Conservation (phyloP, 345 rosid species). For the Gossypium anomalum region DNA sequence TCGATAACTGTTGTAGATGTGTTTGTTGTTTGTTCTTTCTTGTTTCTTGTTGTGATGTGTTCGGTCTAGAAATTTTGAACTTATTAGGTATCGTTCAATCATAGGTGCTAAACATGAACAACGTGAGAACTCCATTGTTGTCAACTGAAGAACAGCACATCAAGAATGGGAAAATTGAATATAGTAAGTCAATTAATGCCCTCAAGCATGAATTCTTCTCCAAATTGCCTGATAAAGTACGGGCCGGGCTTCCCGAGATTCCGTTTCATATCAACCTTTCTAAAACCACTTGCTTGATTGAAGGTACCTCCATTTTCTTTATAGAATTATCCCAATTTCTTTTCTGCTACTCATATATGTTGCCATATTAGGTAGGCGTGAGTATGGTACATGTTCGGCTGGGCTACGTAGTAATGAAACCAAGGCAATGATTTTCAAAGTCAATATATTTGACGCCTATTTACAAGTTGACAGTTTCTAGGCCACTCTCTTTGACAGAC, state of each 20-base stretch:
- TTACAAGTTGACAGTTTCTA: no score
- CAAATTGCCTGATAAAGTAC: constrained; percentile 60
- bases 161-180: background rate
- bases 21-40: background rate
- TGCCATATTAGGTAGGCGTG: no score
- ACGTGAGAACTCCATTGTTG: constrained; percentile 9
- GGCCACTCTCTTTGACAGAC: no score
- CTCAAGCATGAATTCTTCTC: constrained; percentile 50
- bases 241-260: constrained; percentile 41
- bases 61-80: background rate
- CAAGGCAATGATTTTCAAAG: no score
- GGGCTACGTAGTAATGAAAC: no score
- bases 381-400: background rate
- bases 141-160: background rate
- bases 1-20: no score
- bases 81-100: background rate
- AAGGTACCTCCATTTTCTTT: constrained; percentile 33
- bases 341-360: no score
- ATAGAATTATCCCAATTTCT: no score
- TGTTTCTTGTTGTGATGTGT: background rate
- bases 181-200: constrained; percentile 31
- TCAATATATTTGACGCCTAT: no score
- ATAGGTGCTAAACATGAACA: background rate
- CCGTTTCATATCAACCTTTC: constrained; percentile 47
- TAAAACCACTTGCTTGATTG: constrained; percentile 37